Conservation (phyloP, 2,329 filamentous ascomycete genomes). For the Diplodia sapinea region DNA sequence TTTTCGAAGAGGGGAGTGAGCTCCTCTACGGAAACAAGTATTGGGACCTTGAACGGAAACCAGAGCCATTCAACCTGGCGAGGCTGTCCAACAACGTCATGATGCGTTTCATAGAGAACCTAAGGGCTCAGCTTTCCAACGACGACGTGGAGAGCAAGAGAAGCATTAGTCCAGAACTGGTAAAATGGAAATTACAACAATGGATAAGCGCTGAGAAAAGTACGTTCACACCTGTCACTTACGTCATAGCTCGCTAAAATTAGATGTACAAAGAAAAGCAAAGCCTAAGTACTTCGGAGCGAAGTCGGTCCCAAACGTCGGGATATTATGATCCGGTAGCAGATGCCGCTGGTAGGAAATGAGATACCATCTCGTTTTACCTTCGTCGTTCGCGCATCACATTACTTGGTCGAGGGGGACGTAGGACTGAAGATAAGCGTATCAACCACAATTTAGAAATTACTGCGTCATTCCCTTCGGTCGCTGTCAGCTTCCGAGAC, state of each 20-base stretch:
- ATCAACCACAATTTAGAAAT: neutral
- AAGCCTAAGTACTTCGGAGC: neutral
- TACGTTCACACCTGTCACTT: neutral
- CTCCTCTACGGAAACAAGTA: conserved; percentile 3
- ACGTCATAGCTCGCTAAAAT: neutral
- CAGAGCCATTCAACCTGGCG: neutral
- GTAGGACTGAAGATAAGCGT: neutral
- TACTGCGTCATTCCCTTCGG: too few species aligned
- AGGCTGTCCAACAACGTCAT: neutral
- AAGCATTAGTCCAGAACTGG: neutral
- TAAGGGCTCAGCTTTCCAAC: neutral
- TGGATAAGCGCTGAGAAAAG: conserved; percentile 1
- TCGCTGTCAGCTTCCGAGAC: too few species aligned
- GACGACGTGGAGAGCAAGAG: neutral
- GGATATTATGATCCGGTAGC: neutral
- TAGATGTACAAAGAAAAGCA: neutral
- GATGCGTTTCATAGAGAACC: neutral
- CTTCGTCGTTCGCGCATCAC: neutral
- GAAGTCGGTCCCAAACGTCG: neutral
- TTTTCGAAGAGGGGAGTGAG: neutral
- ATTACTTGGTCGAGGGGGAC: neutral
- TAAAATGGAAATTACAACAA: neutral
- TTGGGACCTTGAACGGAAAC: neutral
- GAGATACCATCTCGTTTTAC: neutral
- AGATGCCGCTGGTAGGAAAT: neutral